These are phyloP conservation scores for Pyrenophora seminiperda DNA, from an alignment of 2,329 filamentous ascomycete species.

Conservation along the genomic window DNA sequence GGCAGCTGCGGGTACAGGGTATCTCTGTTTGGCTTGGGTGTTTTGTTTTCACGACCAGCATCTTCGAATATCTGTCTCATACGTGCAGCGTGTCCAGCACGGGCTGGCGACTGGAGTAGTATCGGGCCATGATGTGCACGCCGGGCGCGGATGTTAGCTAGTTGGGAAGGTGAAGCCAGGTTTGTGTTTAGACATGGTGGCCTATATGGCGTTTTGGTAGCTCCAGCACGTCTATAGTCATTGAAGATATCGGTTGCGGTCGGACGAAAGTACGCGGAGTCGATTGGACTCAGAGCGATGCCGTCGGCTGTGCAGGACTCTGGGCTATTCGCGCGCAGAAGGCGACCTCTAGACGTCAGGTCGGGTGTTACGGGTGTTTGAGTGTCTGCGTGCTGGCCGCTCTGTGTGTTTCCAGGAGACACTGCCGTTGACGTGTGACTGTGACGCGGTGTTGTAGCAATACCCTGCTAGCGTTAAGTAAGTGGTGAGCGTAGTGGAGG, in stretches of 20 bases:
- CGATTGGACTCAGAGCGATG: slow-evolving; percentile 5
- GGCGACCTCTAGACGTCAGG: slow-evolving; percentile 1
- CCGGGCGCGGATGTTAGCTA: slow-evolving; percentile 33
- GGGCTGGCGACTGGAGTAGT: slow-evolving; percentile 37
- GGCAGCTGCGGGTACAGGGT: slow-evolving; percentile 32
- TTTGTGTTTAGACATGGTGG: neutral
- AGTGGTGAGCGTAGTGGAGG: neutral
- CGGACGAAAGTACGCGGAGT: neutral
- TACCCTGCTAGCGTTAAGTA: slow-evolving; percentile 14
- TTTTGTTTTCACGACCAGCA: slow-evolving; percentile 11
- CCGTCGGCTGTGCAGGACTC: slow-evolving; percentile 4
- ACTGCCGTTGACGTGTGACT: neutral
- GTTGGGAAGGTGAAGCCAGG: slow-evolving; percentile 6
- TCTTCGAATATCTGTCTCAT: slow-evolving; percentile 40
- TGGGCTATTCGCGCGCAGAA: neutral
- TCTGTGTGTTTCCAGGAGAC: neutral
- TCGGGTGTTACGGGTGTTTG: slow-evolving; percentile 10
- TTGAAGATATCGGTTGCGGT: neutral
- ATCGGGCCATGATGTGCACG: slow-evolving; percentile 24
- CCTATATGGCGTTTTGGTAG: neutral
- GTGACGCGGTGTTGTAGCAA: neutral
- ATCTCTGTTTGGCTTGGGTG: neutral
- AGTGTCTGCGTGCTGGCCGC: neutral
- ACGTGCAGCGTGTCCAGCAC: slow-evolving; percentile 32
- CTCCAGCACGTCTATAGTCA: neutral